A percentile compares a stretch with the other conserved stretches of the same genome.
These are phyloP conservation scores for Nitzschia sp. DNA, from an alignment of 108 stramenopile species.

Conservation along the genomic window DNA sequence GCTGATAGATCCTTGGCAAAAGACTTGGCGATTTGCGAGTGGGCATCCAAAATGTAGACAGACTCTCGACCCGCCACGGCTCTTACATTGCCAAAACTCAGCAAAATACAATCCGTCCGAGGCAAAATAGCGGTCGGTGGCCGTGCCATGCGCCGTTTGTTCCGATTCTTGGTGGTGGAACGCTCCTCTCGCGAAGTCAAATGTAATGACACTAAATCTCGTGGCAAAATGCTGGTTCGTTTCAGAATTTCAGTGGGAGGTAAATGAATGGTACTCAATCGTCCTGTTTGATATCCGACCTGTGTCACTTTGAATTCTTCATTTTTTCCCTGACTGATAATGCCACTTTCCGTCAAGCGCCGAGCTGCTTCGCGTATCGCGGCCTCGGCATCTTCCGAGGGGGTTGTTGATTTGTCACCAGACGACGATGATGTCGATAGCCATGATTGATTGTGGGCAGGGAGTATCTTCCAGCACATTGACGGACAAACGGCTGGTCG, in stretches of 20 bases:
- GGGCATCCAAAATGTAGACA: slow-evolving; percentile 80
- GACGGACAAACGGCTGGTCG: too few species aligned
- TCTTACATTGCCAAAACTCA: slow-evolving; percentile 77
- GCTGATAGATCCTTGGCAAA: slow-evolving; percentile 45
- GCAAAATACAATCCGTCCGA: slow-evolving; percentile 61
- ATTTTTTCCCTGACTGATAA: not conserved
- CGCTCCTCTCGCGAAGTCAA: slow-evolving; percentile 35
- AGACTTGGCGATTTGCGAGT: slow-evolving; percentile 49
- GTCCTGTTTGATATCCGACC: slow-evolving; percentile 21
- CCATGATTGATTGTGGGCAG: too few species aligned
- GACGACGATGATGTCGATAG: too few species aligned
- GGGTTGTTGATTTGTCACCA: too few species aligned
- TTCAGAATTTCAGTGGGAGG: slow-evolving; percentile 54
- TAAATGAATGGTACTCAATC: slow-evolving; percentile 32
- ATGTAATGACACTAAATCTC: slow-evolving; percentile 81
- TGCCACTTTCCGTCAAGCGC: slow-evolving; percentile 2
- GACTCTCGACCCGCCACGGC: slow-evolving; percentile 63
- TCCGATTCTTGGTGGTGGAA: slow-evolving; percentile 38
- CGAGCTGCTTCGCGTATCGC: not conserved
- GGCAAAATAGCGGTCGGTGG: slow-evolving; percentile 76
- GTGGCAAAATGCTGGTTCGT: slow-evolving; percentile 60
- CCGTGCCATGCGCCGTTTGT: slow-evolving; percentile 38
- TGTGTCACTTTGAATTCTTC: slow-evolving; percentile 35
- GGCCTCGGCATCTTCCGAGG: slow-evolving; percentile 6
- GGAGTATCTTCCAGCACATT: too few species aligned